Conservation (phyloP, 148 eudicot genomes). For the Nyssa sinensis region DNA sequence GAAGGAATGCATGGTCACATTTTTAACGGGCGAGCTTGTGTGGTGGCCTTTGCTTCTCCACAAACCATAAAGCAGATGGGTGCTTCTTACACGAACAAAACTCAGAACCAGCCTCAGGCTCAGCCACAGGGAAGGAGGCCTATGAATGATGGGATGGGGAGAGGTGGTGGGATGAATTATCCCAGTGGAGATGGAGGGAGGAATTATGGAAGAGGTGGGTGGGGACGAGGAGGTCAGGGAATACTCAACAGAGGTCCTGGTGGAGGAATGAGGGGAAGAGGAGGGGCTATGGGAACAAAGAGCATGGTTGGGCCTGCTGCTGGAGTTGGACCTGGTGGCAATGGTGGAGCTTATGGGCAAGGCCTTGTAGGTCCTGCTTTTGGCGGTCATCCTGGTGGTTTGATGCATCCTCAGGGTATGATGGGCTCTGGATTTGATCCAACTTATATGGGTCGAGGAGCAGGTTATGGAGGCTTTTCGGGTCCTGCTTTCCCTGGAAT, state of each 20-base stretch:
- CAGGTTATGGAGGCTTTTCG: constrained; percentile 71
- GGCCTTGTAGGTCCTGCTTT: constrained; percentile 73
- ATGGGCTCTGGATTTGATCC: constrained; percentile 94
- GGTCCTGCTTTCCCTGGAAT: constrained; percentile 78
- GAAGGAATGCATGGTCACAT: constrained; percentile 81
- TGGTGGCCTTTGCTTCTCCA: constrained; percentile 84
- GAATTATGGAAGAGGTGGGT: constrained; percentile 72
- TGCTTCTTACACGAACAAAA: constrained; percentile 59
- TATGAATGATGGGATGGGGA: constrained; percentile 59
- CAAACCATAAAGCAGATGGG: constrained; percentile 86
- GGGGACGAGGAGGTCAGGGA: constrained; percentile 73
- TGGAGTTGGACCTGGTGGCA: constrained; percentile 46
- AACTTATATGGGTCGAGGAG: constrained; percentile 80
- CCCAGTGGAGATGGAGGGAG: constrained; percentile 71
- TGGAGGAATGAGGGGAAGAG: constrained; percentile 73
- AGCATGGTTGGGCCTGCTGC: constrained; percentile 42
- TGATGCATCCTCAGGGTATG: constrained; percentile 84
- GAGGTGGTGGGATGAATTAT: constrained; percentile 63
- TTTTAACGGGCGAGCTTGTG: constrained; percentile 90
- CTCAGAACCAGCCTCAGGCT: constrained; percentile 59
- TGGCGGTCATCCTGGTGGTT: constrained; percentile 66
- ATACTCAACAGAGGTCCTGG: constrained; percentile 59
- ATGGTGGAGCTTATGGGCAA: constrained; percentile 60
- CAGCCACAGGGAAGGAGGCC: constrained; percentile 71
- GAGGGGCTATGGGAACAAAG: constrained; percentile 63